These are phyloP conservation scores for Kluyveromyces aestuarii DNA, from an alignment of 805 yeast genomes.

Conservation along the genomic window DNA sequence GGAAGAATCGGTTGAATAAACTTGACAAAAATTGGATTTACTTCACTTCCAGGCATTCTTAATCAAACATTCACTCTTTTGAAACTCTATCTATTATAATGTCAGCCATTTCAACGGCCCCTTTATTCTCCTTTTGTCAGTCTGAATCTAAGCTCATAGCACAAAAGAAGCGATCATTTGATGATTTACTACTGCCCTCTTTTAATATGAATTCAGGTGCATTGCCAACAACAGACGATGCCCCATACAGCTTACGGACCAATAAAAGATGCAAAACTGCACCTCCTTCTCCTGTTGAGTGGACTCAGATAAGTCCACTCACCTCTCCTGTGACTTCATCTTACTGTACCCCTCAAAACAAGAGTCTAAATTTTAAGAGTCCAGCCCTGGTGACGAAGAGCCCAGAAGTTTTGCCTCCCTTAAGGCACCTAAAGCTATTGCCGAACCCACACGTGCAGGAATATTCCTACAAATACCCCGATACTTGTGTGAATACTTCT, in stretches of 20 bases:
- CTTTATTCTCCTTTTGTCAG: constrained; percentile 1
- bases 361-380: not conserved
- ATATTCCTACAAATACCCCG: constrained; percentile 26
- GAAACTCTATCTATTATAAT: not conserved
- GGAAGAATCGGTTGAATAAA: too few relatives aligned
- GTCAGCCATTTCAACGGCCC: constrained; percentile 6
- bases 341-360: not conserved
- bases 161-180: constrained; percentile 12
- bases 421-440: constrained; percentile 24
- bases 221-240: constrained; percentile 1
- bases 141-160: constrained; percentile 5
- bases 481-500: constrained; percentile 26
- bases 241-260: constrained; percentile 4
- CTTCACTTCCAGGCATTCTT: not conserved
- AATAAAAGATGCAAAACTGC: constrained; percentile 23
- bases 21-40: not conserved
- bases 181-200: constrained; percentile 17
- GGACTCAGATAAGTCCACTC: constrained; percentile 14
- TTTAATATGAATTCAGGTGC: not conserved
- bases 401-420: constrained; percentile 18
- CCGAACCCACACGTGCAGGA: constrained; percentile 25
- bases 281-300: constrained; percentile 22
- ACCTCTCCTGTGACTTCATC: constrained; percentile 12
- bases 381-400: not conserved
- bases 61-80: not conserved